Conservation (phyloP, 345 rosid genomes). For the Streptanthus diversifolius region DNA sequence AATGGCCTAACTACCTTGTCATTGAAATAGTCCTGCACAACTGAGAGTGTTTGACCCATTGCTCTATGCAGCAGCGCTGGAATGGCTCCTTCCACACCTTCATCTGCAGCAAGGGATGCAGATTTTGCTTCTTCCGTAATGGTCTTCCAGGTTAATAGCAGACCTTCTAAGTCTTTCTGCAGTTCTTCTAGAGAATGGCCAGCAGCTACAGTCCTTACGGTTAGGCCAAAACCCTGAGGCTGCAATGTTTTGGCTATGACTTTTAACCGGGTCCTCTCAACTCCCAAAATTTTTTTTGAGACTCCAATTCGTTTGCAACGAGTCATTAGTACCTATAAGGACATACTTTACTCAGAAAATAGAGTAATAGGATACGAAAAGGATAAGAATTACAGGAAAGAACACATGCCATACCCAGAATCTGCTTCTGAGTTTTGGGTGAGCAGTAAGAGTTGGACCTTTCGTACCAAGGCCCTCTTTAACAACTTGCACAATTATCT, state of each 20-base stretch:
- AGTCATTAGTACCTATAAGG: slow-evolving; percentile 61
- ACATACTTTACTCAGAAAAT: slow-evolving; percentile 24
- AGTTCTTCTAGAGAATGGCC: slow-evolving; percentile 85
- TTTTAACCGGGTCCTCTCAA: slow-evolving; percentile 80
- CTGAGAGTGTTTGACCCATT: slow-evolving; percentile 95
- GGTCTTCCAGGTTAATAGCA: slow-evolving; percentile 85
- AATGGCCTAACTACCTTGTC: slow-evolving; percentile 49
- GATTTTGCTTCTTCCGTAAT: slow-evolving; percentile 86
- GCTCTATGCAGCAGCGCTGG: slow-evolving; percentile 89
- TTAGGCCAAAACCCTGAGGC: slow-evolving; percentile 89
- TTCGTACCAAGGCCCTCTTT: slow-evolving; percentile 96
- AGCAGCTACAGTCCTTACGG: slow-evolving; percentile 89
- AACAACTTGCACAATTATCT: slow-evolving; percentile 91
- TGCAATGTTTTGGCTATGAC: slow-evolving; percentile 89
- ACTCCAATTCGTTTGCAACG: slow-evolving; percentile 68
- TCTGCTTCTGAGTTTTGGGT: slow-evolving; percentile 89
- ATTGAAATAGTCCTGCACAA: slow-evolving; percentile 92
- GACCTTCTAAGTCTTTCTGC: slow-evolving; percentile 81
- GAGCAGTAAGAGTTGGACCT: slow-evolving; percentile 85
- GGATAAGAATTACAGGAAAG: background rate
- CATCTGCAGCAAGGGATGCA: slow-evolving; percentile 93
- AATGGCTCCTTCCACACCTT: slow-evolving; percentile 88
- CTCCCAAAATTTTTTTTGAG: slow-evolving; percentile 73
- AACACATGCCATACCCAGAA: slow-evolving; percentile 67
- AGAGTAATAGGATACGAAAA: slow-evolving; percentile 11